Evolutionary conservation across 768 basidiomycete species (phyloP).

Genomic region (Glaciozyma antarctica): DNA sequence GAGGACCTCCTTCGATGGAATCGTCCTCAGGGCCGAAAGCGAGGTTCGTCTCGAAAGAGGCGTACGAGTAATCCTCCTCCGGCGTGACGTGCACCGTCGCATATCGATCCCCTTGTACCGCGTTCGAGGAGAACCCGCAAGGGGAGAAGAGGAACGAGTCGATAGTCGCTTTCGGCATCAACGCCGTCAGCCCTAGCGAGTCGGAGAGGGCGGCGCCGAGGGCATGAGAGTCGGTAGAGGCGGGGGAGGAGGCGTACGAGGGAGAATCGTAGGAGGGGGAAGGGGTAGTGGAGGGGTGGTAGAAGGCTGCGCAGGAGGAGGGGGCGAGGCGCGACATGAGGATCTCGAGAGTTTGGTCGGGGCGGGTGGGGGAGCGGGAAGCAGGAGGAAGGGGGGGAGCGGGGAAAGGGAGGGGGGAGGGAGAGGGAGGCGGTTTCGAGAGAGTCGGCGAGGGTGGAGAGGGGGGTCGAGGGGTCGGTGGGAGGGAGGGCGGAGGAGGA

Average conservation of each 20-base stretch:
- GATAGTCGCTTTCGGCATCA: slow-evolving; percentile 74
- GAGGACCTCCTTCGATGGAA: background rate
- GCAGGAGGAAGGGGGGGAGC: slow-evolving; percentile 6
- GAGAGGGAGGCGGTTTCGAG: slow-evolving; percentile 16
- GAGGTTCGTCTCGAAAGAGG: slow-evolving; percentile 98
- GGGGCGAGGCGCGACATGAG: slow-evolving; percentile 86
- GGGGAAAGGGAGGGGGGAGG: slow-evolving; percentile 9
- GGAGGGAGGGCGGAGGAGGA: slow-evolving; percentile 27
- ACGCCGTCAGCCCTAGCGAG: slow-evolving; percentile 63
- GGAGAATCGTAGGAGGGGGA: slow-evolving; percentile 34
- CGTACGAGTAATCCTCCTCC: slow-evolving; percentile 95
- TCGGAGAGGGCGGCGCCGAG: slow-evolving; percentile 51
- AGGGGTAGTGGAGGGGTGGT: slow-evolving; percentile 45
- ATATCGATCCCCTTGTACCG: slow-evolving; percentile 78
- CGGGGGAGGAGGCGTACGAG: slow-evolving; percentile 13
- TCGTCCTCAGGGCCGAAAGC: slow-evolving; percentile 40
- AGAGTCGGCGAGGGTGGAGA: slow-evolving; percentile 30
- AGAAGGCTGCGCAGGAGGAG: slow-evolving; percentile 65
- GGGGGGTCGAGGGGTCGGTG: slow-evolving; percentile 27
- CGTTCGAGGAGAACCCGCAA: slow-evolving; percentile 93
- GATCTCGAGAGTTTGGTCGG: slow-evolving; percentile 94
- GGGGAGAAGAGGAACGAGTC: slow-evolving; percentile 91
- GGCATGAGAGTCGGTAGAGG: slow-evolving; percentile 49
- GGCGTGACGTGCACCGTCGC: slow-evolving; percentile 98
- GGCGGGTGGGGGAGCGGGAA: slow-evolving; percentile 35